Base-by-base conservation (phyloP, 495 filamentous ascomycete genomes). In the Physcia stellaris region DNA sequence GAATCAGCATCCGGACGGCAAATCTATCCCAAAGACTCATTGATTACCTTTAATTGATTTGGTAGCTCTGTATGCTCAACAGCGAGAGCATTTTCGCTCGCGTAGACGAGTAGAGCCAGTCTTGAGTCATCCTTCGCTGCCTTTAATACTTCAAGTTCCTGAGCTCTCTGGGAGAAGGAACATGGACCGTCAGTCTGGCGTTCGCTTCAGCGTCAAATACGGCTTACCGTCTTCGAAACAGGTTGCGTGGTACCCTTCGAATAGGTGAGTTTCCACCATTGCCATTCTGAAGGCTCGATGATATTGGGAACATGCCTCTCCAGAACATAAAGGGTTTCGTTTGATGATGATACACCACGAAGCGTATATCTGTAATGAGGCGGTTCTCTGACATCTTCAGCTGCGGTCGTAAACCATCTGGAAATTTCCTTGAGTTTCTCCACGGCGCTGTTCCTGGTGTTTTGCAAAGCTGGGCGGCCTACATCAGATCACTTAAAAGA, bases 261-360 rank as follows among this genome's bases (percentile, higher is more conserved):
- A 45, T 64, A 74, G 39, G 62, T 66, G 42, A 69, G 59, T 13
- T 67, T 68, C 70, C 69, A 74, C 70, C 69, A 74, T 38, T 73
- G 62, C 52, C 60, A 64, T 21, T 59, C 57, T 7, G 47, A 32
- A n/a, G 49, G 32, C 32, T 31, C 37, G 6, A 41, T n/a, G 29
- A 35, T 35, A n/a, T 44, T 43, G 16, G 33, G 30, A n/a, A 41
- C 21, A 10, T 24, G 37, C 33, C 30, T 40, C n/a, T 42, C 53
- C 29, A 71, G 50, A n/a, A 73, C 55, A 35, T 72, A 74, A 6
- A 61, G 66, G 6, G 68, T 56, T 46, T 73, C 62, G 2, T 67
- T 62, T 28, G 63, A 43, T 2, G 68, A 70, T 35, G 60, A 68
- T 2, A 74, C 63, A 15, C 70, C 70, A 26, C 68, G 61, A 29